phyloP scores from a whole-genome alignment of 1,284 basidiomycete genomes.

The Tylopilus sp. region DNA sequence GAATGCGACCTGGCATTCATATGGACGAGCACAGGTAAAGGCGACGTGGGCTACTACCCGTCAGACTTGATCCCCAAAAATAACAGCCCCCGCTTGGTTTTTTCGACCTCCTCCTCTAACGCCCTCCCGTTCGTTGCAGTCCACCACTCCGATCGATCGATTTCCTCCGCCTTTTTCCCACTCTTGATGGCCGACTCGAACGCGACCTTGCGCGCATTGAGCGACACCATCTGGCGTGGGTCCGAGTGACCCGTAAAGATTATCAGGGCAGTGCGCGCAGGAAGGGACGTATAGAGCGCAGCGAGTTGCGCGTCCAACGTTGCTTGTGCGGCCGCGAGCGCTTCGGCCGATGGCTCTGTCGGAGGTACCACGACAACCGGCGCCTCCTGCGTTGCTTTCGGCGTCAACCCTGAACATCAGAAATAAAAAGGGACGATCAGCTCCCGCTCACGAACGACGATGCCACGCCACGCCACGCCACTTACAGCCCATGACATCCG shows the following conservation, averaged over 20 bases:
- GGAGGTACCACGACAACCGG: constrained; percentile 28
- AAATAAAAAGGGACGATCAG: not conserved
- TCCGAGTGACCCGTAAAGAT: constrained; percentile 86
- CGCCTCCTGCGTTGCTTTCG: constrained; percentile 42
- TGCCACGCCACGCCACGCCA: constrained; percentile 14
- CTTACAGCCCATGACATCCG: constrained; percentile 76
- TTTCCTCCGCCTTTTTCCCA: constrained; percentile 48
- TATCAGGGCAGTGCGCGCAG: constrained; percentile 74
- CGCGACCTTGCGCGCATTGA: constrained; percentile 63
- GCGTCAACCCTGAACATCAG: constrained; percentile 50
- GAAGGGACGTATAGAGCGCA: constrained; percentile 64
- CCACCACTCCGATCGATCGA: constrained; percentile 57
- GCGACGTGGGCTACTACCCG: too few relatives aligned
- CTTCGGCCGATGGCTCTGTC: constrained; percentile 36
- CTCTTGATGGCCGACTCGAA: constrained; percentile 71
- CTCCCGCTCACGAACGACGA: not conserved
- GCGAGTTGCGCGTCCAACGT: constrained; percentile 60
- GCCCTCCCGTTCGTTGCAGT: constrained; percentile 69
- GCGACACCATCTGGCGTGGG: constrained; percentile 69
- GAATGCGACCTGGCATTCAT: too few relatives aligned
- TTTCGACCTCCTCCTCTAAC: constrained; percentile 74
- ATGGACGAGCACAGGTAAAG: too few relatives aligned
- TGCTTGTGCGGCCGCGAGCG: constrained; percentile 38
- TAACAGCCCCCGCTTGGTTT: constrained; percentile 74
- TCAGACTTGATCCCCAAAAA: constrained; percentile 44